Base-by-base conservation (phyloP, 179 eudicot species). In the Beta corolliflora region DNA sequence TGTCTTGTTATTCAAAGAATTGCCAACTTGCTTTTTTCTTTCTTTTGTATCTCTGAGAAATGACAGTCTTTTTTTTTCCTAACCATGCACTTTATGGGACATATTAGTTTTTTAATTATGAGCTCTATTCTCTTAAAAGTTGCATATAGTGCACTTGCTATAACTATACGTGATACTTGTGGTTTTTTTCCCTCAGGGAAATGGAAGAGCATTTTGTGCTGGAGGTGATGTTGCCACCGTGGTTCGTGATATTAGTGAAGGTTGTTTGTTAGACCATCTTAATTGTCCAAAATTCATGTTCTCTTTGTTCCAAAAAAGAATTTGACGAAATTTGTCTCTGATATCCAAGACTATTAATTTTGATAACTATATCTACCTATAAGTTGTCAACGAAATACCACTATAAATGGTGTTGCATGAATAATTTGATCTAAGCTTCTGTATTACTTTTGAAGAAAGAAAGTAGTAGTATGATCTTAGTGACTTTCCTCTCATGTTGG, bases 221-320 rank as follows among this genome's bases (percentile, higher is more conserved):
- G 98, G 97, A 76, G 98, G 97, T 64, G 97, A 94, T 85, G 97
- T 91, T 83, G 87, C 93, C 52, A 85, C 90, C 64, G 97, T 90
- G 86, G 92, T 88, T 76, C 89, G 64, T 88, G 88, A 88, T 81
- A 85, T 85, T 83, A 75, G 48, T 74, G 83, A 82, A 92, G 99
- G 97, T 92, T 84, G 79, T 67, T 73, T 69, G 53, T 54, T 46
- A 19, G 60, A 45, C 46, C n/a, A 10, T 5, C 53, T 29, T 23
- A 4, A 48, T n/a, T 50, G 75, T 5, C 71, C 21, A 36, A 76
- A 44, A 21, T 23, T 54, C 14, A 48, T 23, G 41, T 41, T 73
- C 44, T 73, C 44, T 55, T 15, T 13, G 60, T 61, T 56, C 71
- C 45, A 63, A 13, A 45, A 5, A 45, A 61, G 48, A 36, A 13